phyloP scores from a whole-genome alignment of 1,139 yeast genomes.

The Geotrichum candidum region DNA sequence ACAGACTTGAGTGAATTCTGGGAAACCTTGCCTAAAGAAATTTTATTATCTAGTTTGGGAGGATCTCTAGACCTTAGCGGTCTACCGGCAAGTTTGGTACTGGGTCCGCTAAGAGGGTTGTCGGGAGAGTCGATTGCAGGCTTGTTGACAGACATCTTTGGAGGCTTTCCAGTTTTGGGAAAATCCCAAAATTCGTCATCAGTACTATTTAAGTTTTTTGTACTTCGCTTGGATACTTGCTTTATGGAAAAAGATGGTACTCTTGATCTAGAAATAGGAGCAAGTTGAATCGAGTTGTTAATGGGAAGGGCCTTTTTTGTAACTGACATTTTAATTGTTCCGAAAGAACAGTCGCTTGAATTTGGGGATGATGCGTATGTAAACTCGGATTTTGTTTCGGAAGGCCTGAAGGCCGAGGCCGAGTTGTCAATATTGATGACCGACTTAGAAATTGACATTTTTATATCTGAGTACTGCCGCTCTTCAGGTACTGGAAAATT shows the following conservation, averaged over 20 bases:
- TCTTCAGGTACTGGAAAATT: slow-evolving; percentile 13
- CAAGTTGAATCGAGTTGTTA: neutral
- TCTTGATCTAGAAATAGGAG: neutral
- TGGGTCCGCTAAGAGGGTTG: neutral
- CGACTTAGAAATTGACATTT: slow-evolving; percentile 13
- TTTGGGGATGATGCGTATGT: neutral
- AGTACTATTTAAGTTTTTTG: slow-evolving; percentile 2
- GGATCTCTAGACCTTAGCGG: neutral
- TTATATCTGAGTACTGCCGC: neutral
- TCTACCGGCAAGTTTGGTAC: neutral
- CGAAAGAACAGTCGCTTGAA: neutral
- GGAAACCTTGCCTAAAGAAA: neutral
- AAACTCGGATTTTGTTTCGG: neutral
- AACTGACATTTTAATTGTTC: slow-evolving; percentile 3
- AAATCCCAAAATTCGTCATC: slow-evolving; percentile 19
- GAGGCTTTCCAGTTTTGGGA: slow-evolving; percentile 1
- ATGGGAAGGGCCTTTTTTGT: slow-evolving; percentile 6
- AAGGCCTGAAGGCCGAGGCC: neutral
- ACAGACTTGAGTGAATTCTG: neutral
- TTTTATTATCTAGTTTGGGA: neutral
- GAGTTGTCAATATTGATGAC: slow-evolving; percentile 1
- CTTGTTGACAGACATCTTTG: neutral
- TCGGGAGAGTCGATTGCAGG: neutral
- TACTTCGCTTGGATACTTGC: neutral
- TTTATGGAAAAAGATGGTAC: slow-evolving; percentile 8